Evolutionary conservation across 805 yeast genomes (phyloP), one percentile per base, ranked within the genome.

Genomic region (Ascoidea tarda): DNA sequence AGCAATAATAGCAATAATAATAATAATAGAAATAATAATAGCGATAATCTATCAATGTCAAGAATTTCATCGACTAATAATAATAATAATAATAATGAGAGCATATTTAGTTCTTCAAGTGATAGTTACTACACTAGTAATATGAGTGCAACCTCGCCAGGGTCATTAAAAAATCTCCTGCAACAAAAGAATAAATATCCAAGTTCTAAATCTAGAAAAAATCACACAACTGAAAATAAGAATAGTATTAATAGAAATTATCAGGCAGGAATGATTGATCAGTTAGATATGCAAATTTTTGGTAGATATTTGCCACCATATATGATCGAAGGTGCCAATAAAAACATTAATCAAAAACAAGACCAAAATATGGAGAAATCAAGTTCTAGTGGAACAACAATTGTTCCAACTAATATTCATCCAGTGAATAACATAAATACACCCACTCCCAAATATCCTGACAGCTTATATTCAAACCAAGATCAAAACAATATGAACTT

Each of bases 261-360:
- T 49, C 48, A 49, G 49, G 52, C 93, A 1, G 93, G 95, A 5
- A 82, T 86, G 47, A 84, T 88, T 73, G 96, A 88, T 63, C 85
- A 83, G 58, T 66, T 88, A 49, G 96, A 88, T 63, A 79, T 87
- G 61, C 90, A 87, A 61, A 74, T 88, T 16, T 88, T 88, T 70
- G 96, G 96, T 1, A 69, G 86, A 46, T 82, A 84, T 57, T 63
- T 87, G 50, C 96, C 96, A 2, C 93, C 95, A 3, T 87, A 85
- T 62, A 87, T 87, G 95, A 71, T 81, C 47, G 66, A 67, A 21
- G 3, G 28, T 21, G 28, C 28, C 3, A 21, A 21, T 21, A 21
- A 21, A 21, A 21, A 3, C 28, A 21, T 21, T 21, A 21, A 21
- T 21, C 28, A 21, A 21, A 21, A 21, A 21, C 44, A 38, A 2